Evolutionary conservation across 2,329 filamentous ascomycete genomes (phyloP).

Genomic region (Canariomyces notabilis): DNA sequence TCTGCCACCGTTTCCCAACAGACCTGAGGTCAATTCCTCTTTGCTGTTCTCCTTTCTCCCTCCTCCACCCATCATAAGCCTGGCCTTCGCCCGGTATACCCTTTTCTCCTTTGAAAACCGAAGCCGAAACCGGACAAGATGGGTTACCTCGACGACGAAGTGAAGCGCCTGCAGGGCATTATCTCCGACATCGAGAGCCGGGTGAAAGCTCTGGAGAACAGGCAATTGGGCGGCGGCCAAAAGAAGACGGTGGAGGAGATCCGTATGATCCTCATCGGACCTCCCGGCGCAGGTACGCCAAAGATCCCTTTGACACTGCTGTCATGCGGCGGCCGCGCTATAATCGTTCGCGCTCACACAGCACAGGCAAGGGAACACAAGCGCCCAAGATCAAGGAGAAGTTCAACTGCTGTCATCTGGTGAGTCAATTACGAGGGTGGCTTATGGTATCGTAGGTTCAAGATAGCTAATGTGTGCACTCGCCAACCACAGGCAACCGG

Average conservation of each 20-base stretch:
- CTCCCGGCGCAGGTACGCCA: slow-evolving; percentile 86
- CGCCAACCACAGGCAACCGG: slow-evolving; percentile 69
- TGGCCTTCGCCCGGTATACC: slow-evolving; percentile 9
- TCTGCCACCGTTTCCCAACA: slow-evolving; percentile 7
- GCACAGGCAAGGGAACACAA: slow-evolving; percentile 92
- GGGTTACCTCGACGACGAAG: slow-evolving; percentile 81
- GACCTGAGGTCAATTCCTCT: slow-evolving; percentile 19
- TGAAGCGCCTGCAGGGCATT: slow-evolving; percentile 79
- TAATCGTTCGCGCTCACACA: slow-evolving; percentile 13
- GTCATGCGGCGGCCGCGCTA: neutral
- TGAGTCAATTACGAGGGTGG: slow-evolving; percentile 44
- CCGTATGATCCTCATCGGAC: slow-evolving; percentile 96
- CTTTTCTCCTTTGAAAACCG: slow-evolving; percentile 4
- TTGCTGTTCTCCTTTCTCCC: slow-evolving; percentile 3
- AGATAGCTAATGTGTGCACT: slow-evolving; percentile 8
- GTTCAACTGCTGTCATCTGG: slow-evolving; percentile 94
- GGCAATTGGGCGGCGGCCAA: slow-evolving; percentile 51
- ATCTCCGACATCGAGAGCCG: slow-evolving; percentile 80
- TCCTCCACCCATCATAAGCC: slow-evolving; percentile 7
- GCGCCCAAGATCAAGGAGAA: slow-evolving; percentile 97
- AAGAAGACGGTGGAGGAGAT: slow-evolving; percentile 60
- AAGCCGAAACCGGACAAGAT: slow-evolving; percentile 49
- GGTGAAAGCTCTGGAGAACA: slow-evolving; percentile 77
- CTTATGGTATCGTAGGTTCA: neutral
- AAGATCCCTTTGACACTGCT: slow-evolving; percentile 5